Evolutionary conservation across 1,139 yeast genomes (phyloP), one percentile per base, ranked within the genome.

Genomic region (Nakaseomyces kungkrabaensis): DNA sequence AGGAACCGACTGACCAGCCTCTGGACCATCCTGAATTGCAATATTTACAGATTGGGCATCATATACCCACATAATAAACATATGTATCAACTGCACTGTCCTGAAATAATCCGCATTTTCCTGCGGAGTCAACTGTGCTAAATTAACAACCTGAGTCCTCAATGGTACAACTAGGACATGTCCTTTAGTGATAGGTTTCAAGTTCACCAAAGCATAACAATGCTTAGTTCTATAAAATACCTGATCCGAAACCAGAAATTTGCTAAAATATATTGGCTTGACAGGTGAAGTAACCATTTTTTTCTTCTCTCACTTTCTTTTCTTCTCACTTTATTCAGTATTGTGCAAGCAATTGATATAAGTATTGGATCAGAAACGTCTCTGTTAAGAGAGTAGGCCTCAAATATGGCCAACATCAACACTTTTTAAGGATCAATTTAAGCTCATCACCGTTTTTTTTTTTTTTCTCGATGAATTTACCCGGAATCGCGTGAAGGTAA

Each of bases 1-100:
- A 2, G 96, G 95, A 1, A 92, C 82, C 17, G 92, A 79, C 64
- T 92, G 98, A 4, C 98, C 98, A 2, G 97, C 92, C 50, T 87
- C 88, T 0, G 92, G 87, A 0, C 98, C 98, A 65, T 92, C 98
- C 64, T 92, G 98, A 51, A 92, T 87, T 13, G 97, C 89, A 32
- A 92, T 76, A 62, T 92, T 92, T 53, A 88, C 66, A 0, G 95
- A 72, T 58, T 89, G 95, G 0, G 96, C 95, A 44, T 80, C 74
- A 65, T 83, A 89, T 13, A 74, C 70, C 52, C 73, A 63, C 55
- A 75, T 80, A 31, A 92, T 81, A 56, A 86, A 84, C 51, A 70
- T 68, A 54, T 88, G 82, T 1, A 92, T 74, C 48, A 76, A 62
- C 57, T 87, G 96, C n/a, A 92, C 72, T 0, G 95, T 79, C 40